Conservation (phyloP, 2,329 filamentous ascomycete genomes). For the Alternaria atra region DNA sequence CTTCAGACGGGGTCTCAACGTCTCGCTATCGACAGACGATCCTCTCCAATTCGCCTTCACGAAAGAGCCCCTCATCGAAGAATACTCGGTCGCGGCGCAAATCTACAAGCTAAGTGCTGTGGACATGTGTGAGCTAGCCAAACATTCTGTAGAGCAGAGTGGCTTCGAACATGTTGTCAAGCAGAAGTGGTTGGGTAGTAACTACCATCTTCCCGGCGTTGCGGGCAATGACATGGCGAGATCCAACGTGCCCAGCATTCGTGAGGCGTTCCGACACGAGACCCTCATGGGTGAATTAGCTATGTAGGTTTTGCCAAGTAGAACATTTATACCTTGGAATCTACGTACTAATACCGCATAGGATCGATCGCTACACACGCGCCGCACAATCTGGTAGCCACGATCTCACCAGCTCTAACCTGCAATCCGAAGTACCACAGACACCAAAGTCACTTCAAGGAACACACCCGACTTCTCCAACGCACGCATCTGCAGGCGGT, state of each 20-base stretch:
- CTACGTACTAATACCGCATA: constrained; percentile 17
- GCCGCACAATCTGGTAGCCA: constrained; percentile 41
- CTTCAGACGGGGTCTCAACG: constrained; percentile 92
- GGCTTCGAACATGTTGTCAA: constrained; percentile 92
- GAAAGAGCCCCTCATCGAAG: constrained; percentile 96
- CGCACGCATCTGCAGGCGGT: constrained; percentile 52
- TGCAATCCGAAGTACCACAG: constrained; percentile 42
- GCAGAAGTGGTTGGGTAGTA: constrained; percentile 85
- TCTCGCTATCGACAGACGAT: constrained; percentile 95
- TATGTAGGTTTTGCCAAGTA: constrained; percentile 69
- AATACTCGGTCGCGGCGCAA: constrained; percentile 96
- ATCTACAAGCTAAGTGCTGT: constrained; percentile 98
- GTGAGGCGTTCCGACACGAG: constrained; percentile 88
- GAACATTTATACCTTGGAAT: background rate
- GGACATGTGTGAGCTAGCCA: constrained; percentile 98
- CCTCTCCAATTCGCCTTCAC: constrained; percentile 98
- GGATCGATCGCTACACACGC: constrained; percentile 55
- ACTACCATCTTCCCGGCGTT: constrained; percentile 80
- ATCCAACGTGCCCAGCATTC: constrained; percentile 93
- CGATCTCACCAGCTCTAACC: constrained; percentile 48
- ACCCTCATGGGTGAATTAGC: constrained; percentile 84
- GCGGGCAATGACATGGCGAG: constrained; percentile 92
- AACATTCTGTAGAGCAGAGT: constrained; percentile 93
- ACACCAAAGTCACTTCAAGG: constrained; percentile 43
- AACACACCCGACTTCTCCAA: constrained; percentile 50